Evolutionary conservation across 352 stramenopile species (phyloP).

Genomic region (Hyaloperonospora arabidopsidis): DNA sequence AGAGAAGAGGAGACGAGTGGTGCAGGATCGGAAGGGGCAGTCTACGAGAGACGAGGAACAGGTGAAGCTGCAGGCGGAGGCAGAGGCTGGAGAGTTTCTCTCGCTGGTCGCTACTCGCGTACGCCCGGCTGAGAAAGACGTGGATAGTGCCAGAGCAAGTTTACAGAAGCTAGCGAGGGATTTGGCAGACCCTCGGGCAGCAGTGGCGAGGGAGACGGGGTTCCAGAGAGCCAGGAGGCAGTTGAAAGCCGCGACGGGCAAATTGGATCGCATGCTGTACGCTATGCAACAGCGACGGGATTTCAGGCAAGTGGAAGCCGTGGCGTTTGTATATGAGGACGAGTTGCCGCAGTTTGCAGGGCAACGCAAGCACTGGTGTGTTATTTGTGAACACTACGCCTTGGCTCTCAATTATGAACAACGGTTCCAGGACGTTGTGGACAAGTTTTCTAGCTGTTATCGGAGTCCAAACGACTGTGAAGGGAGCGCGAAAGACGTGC

Average conservation of each 20-base stretch:
- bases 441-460: conserved; percentile 31
- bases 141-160: conserved; percentile 14
- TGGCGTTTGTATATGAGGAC: conserved; percentile 42
- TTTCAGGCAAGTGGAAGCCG: conserved; percentile 40
- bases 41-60: background rate
- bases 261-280: conserved; percentile 42
- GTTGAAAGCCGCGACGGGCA: conserved; percentile 42
- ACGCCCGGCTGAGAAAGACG: conserved; percentile 5
- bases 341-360: conserved; percentile 43
- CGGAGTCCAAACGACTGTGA: background rate
- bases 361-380: conserved; percentile 32
- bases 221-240: conserved; percentile 34
- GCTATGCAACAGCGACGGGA: conserved; percentile 26
- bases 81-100: conserved; percentile 6
- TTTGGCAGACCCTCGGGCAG: conserved; percentile 16
- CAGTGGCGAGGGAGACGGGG: conserved; percentile 19
- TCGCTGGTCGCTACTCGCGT: conserved; percentile 9
- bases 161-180: conserved; percentile 19
- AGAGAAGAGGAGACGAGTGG: conserved; percentile 2
- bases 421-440: conserved; percentile 47
- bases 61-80: conserved; percentile 6
- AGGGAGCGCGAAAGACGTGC: background rate
- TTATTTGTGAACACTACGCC: conserved; percentile 52
- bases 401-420: conserved; percentile 40
- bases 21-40: background rate